Percentiles rank a stretch among this genome's conserved stretches.
phyloP scores from a whole-genome alignment of 2,329 filamentous ascomycete genomes.

The Microascus cirrosus region DNA sequence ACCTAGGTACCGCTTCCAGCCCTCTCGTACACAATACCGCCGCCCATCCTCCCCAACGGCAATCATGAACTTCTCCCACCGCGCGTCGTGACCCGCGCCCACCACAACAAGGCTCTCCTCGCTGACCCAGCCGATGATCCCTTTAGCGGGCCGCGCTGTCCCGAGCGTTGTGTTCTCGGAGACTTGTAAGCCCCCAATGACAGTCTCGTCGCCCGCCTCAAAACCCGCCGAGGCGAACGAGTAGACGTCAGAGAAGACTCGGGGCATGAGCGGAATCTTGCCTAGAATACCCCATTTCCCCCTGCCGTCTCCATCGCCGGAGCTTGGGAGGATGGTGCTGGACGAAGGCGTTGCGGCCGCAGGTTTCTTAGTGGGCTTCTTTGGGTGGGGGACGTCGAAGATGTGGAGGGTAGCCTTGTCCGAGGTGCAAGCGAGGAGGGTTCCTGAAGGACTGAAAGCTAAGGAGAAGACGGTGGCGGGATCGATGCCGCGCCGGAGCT shows the following conservation, averaged over 20 bases:
- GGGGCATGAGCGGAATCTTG: slow-evolving; percentile 73
- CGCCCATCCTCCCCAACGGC: slow-evolving; percentile 58
- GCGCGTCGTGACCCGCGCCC: slow-evolving; percentile 66
- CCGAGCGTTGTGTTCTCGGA: slow-evolving; percentile 34
- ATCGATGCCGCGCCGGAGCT: slow-evolving; percentile 82
- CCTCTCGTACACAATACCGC: slow-evolving; percentile 56
- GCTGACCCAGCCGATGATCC: slow-evolving; percentile 72
- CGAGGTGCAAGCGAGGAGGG: slow-evolving; percentile 78
- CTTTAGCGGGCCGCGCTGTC: slow-evolving; percentile 58
- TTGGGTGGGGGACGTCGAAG: slow-evolving; percentile 66
- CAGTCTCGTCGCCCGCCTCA: slow-evolving; percentile 66
- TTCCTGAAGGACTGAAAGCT: slow-evolving; percentile 72
- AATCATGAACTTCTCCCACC: slow-evolving; percentile 81
- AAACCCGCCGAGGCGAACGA: slow-evolving; percentile 75
- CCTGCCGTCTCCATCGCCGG: slow-evolving; percentile 34
- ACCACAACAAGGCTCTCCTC: slow-evolving; percentile 66
- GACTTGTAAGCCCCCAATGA: slow-evolving; percentile 26
- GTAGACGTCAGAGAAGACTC: slow-evolving; percentile 81
- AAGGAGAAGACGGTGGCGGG: slow-evolving; percentile 79
- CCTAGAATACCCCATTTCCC: slow-evolving; percentile 81
- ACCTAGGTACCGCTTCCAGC: slow-evolving; percentile 70
- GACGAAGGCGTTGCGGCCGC: slow-evolving; percentile 14
- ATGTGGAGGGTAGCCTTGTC: slow-evolving; percentile 95
- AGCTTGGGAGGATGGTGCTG: slow-evolving; percentile 17
- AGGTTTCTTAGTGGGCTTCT: slow-evolving; percentile 18